Evolutionary conservation across 2,329 filamentous ascomycete genomes (phyloP).

Genomic region (Ilyonectria mors-panacis): DNA sequence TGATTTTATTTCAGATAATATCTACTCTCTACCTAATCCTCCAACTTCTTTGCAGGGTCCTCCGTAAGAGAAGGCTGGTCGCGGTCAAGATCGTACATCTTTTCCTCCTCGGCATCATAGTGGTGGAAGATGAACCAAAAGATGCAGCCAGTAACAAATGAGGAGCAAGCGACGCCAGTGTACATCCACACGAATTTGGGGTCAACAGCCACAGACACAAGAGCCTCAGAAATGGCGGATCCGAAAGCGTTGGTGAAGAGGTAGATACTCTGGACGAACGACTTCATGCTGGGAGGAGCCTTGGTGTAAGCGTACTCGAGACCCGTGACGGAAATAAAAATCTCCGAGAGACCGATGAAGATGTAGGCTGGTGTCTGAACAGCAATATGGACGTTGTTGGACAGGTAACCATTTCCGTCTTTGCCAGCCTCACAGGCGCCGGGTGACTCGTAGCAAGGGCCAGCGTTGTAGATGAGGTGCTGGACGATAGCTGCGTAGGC

Average conservation of each 20-base stretch:
- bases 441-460: conserved; percentile 65
- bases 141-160: conserved; percentile 62
- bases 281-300: conserved; percentile 78
- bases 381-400: conserved; percentile 67
- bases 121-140: conserved; percentile 65
- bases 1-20: no score
- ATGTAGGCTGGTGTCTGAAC: conserved; percentile 69
- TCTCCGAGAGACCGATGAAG: conserved; percentile 71
- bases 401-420: conserved; percentile 50
- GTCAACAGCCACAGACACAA: conserved; percentile 73
- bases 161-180: conserved; percentile 66
- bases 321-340: conserved; percentile 77
- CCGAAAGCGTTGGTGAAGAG: conserved; percentile 73
- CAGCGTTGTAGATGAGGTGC: conserved; percentile 70
- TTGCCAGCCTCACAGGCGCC: conserved; percentile 55
- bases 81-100: conserved; percentile 57
- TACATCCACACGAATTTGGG: conserved; percentile 79
- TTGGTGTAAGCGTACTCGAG: conserved; percentile 83
- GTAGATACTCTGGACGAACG: conserved; percentile 72
- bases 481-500: conserved; percentile 73
- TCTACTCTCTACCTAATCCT: conserved; percentile 27
- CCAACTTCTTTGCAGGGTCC: conserved; percentile 34
- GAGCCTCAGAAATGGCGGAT: conserved; percentile 72
- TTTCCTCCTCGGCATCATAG: conserved; percentile 56
- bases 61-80: conserved; percentile 49